Conservation (phyloP, 2,329 filamentous ascomycete species). For the Paecilomyces variotii region DNA sequence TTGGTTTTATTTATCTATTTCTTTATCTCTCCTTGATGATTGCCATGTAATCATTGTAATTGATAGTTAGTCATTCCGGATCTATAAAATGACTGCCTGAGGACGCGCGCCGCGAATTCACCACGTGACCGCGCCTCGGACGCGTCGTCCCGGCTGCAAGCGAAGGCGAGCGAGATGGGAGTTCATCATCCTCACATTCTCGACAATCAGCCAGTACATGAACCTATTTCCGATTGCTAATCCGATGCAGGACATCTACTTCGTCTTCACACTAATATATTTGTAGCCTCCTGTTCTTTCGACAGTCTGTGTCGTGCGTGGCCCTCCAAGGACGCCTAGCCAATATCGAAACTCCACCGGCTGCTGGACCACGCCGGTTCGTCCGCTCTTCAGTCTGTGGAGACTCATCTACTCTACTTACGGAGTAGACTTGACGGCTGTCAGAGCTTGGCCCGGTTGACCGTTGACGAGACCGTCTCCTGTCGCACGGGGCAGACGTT, state of each 20-base stretch:
- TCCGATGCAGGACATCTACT: background rate
- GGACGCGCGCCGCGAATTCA: background rate
- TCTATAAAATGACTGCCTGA: background rate
- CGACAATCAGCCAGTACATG: background rate
- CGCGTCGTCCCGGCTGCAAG: background rate
- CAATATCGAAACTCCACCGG: background rate
- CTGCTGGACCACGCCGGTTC: background rate
- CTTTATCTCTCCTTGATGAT: too few species aligned
- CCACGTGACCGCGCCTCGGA: background rate
- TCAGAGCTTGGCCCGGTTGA: background rate
- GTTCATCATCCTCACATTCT: background rate
- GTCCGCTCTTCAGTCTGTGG: background rate
- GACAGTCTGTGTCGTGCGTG: slow-evolving; percentile 5
- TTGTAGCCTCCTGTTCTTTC: background rate
- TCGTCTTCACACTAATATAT: background rate
- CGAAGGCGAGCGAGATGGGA: background rate
- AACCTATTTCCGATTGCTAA: background rate
- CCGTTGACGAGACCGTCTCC: background rate
- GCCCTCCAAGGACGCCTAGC: background rate
- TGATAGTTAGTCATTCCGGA: background rate
- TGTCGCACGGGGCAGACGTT: background rate
- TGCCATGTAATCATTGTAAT: background rate
- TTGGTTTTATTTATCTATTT: background rate
- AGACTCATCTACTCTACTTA: background rate
- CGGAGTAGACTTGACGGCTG: background rate